Base-by-base conservation (phyloP, 345 rosid genomes). In the Aethionema arabicum region DNA sequence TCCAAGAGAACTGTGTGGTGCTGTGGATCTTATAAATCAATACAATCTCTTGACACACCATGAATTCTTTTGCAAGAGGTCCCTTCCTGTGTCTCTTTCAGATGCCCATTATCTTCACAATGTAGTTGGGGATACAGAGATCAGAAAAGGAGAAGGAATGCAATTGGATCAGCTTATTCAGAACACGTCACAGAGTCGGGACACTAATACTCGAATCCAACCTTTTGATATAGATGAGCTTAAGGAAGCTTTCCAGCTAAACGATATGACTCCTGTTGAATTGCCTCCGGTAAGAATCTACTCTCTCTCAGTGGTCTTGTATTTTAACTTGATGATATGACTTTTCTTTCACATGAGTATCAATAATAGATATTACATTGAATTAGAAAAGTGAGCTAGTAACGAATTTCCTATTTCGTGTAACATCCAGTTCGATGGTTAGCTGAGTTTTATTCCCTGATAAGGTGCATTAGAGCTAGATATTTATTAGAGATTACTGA, bases 131-230 rank as follows among this genome's bases (percentile, higher is more conserved):
- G 95, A 83, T 67, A 74, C 85, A 35, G 85, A 88, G 78, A 84
- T 90, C 57, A 82, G 91, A 59, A 87, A 87, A 82, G 96, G 96
- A 60, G 96, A 85, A 40, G 96, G 95, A 49, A 88, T 91, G 98
- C 91, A 85, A 69, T 57, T 91, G 72, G 84, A 79, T 76, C 96
- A 85, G 74, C 90, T 88, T 72, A 59, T 80, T 65, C 83, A 82
- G 62, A 80, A 56, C 67, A 35, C 69, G 30, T 66, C 78, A 33
- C 54, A 70, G 54, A 64, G 75, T 59, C 76, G 81, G 67, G 89
- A 78, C 49, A 50, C 74, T 14, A 76, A 64, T 69, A 63, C 72
- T 13, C 78, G 70, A 11, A 85, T 88, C 63, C 83, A 67, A 53
- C 87, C 91, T 49, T 91, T 91, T 69, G 95, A 85, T 61, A 74